phyloP scores from a whole-genome alignment of 352 stramenopile species.

The Blastocystis sp. region DNA sequence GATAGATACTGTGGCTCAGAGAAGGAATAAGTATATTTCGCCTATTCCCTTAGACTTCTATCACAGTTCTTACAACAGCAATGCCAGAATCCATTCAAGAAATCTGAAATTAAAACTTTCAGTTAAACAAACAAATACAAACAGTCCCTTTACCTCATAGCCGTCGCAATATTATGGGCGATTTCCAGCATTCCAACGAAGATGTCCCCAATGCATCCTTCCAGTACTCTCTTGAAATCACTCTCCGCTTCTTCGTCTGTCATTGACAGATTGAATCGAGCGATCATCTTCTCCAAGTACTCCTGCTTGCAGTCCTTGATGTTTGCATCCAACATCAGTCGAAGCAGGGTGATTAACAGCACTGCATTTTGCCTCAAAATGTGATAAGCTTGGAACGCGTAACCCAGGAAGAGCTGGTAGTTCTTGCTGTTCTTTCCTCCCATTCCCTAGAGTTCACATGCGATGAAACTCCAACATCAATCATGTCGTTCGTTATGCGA shows the following conservation, averaged over 20 bases:
- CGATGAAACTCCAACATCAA: constrained; percentile 19
- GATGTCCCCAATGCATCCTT: constrained; percentile 77
- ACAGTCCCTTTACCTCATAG: constrained; percentile 17
- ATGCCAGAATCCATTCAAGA: neutral
- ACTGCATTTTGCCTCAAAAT: constrained; percentile 91
- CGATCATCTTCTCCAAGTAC: constrained; percentile 65
- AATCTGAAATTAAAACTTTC: neutral
- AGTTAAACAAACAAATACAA: constrained; percentile 21
- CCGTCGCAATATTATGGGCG: constrained; percentile 72
- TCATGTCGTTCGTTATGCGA: constrained; percentile 84
- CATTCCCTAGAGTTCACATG: constrained; percentile 71
- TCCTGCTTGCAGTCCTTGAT: constrained; percentile 85
- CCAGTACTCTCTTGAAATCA: constrained; percentile 79
- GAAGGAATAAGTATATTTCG: neutral
- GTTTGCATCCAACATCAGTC: constrained; percentile 94
- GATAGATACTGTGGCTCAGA: neutral
- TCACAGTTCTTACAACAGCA: neutral
- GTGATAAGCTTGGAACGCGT: constrained; percentile 82
- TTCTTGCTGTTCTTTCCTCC: constrained; percentile 81
- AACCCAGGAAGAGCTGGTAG: constrained; percentile 84
- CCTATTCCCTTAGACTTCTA: neutral
- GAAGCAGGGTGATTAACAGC: constrained; percentile 94
- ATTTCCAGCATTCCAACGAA: constrained; percentile 79
- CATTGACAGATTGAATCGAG: constrained; percentile 81
- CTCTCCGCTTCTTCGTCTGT: constrained; percentile 81